Evolutionary conservation across 208 protist genomes (phyloP).

Genomic region (Leishmania aethiopica): DNA sequence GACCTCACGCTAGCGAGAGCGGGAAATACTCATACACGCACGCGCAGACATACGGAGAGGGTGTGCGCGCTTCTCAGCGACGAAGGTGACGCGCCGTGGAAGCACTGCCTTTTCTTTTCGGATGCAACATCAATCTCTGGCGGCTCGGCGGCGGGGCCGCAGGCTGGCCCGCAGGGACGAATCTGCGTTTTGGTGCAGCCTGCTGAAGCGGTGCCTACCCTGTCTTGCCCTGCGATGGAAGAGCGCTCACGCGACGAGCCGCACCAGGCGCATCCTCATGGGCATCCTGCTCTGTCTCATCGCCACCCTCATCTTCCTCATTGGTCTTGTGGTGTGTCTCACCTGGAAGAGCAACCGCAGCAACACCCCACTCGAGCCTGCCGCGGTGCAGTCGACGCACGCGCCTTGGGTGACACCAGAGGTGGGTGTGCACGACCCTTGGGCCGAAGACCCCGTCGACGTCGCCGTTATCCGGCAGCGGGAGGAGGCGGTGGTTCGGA

Average conservation of each 20-base stretch:
- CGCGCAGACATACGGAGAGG: background rate
- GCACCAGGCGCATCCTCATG: background rate
- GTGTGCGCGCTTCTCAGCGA: background rate
- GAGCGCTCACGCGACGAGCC: background rate
- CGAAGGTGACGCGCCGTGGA: background rate
- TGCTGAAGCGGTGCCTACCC: slow-evolving; percentile 12
- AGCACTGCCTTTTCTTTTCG: too few species aligned
- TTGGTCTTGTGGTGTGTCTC: background rate
- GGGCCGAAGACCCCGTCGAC: background rate
- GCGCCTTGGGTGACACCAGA: background rate
- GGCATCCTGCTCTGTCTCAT: background rate
- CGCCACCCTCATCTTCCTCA: background rate
- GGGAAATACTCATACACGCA: background rate
- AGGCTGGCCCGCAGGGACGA: background rate
- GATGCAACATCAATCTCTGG: background rate
- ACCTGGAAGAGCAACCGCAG: background rate
- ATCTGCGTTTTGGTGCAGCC: background rate
- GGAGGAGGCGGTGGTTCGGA: slow-evolving; percentile 6
- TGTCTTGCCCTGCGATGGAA: background rate
- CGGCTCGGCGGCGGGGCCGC: background rate
- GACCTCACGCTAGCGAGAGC: background rate
- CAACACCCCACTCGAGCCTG: background rate
- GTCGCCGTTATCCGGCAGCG: background rate
- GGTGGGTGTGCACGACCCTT: background rate
- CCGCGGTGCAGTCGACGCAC: background rate